Evolutionary conservation across 441 rosid genomes (phyloP).

Genomic region (Populus trichocarpa): DNA sequence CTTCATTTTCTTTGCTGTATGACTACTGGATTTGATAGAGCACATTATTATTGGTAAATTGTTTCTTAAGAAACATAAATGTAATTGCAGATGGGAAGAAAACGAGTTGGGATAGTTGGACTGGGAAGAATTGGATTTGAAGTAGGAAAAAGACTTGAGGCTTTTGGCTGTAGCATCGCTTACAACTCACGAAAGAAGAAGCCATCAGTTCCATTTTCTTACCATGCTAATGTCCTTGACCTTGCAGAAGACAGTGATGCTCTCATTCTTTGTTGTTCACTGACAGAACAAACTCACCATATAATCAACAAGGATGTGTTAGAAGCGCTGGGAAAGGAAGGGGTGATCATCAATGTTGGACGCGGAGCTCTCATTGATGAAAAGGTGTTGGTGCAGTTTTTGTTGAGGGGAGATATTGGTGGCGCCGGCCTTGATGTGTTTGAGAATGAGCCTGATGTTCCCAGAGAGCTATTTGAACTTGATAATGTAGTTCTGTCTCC

Average conservation of each 20-base stretch:
- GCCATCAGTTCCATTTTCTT: no score
- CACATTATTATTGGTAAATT: background rate
- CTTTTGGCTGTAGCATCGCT: constrained; percentile 46
- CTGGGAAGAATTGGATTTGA: constrained; percentile 43
- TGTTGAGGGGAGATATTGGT: constrained; percentile 35
- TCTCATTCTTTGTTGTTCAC: constrained; percentile 39
- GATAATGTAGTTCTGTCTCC: constrained; percentile 44
- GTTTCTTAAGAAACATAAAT: background rate
- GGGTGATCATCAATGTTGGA: constrained; percentile 55
- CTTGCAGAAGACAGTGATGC: constrained; percentile 30
- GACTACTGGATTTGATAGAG: background rate
- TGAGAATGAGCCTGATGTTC: constrained; percentile 57
- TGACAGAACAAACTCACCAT: constrained; percentile 39
- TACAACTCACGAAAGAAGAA: constrained; percentile 41
- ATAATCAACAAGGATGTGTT: constrained; percentile 44
- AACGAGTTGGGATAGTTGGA: constrained; percentile 57
- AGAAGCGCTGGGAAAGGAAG: constrained; percentile 50
- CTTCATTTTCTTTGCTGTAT: background rate
- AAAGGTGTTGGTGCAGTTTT: constrained; percentile 41
- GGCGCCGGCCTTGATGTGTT: constrained; percentile 70
- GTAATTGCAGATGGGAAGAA: constrained; percentile 48
- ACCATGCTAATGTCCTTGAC: no score
- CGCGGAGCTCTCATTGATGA: constrained; percentile 59
- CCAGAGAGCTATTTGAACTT: constrained; percentile 34
- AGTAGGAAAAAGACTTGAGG: constrained; percentile 51